Percentiles rank a stretch among this genome's conserved stretches.
These are phyloP conservation scores for Microbotryum saponariae DNA, from an alignment of 1,284 basidiomycete species.

Conservation along the genomic window DNA sequence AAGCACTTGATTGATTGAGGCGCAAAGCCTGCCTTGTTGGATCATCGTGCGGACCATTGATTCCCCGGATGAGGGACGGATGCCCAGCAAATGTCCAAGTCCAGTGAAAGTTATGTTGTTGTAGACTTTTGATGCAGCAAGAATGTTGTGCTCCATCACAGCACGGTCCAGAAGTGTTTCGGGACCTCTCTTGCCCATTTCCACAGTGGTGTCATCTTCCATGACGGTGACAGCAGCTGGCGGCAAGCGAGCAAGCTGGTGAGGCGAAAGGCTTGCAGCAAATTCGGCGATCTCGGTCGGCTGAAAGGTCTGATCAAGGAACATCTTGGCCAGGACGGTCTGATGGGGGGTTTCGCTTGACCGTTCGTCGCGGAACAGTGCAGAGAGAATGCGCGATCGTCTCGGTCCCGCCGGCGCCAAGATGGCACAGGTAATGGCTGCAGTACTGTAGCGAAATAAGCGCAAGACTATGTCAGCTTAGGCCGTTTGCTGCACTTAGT, in stretches of 20 bases:
- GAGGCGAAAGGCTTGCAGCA: constrained; percentile 73
- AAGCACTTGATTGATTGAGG: constrained; percentile 36
- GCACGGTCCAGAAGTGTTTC: constrained; percentile 94
- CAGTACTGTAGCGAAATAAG: constrained; percentile 51
- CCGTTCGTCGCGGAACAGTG: constrained; percentile 88
- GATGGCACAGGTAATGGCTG: constrained; percentile 90
- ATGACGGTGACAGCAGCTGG: constrained; percentile 63
- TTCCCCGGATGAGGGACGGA: constrained; percentile 56
- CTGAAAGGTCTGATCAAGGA: constrained; percentile 90
- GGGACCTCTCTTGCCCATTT: constrained; percentile 66
- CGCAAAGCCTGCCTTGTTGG: constrained; percentile 33
- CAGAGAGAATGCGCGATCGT: constrained; percentile 81
- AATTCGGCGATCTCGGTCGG: constrained; percentile 82
- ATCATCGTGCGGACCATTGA: constrained; percentile 37
- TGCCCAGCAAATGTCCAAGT: constrained; percentile 70
- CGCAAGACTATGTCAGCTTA: background rate
- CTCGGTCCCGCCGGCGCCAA: constrained; percentile 96
- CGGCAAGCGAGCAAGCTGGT: constrained; percentile 84
- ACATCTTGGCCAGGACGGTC: constrained; percentile 92
- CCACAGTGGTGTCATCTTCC: constrained; percentile 46
- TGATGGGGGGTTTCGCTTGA: constrained; percentile 67
- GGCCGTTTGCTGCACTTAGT: background rate
- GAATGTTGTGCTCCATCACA: constrained; percentile 95
- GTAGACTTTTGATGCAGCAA: constrained; percentile 71
- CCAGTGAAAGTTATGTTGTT: constrained; percentile 81